A percentile compares a stretch with the other conserved stretches of the same genome.
phyloP scores from a whole-genome alignment of 768 basidiomycete species.

The Mycena sanguinolenta region DNA sequence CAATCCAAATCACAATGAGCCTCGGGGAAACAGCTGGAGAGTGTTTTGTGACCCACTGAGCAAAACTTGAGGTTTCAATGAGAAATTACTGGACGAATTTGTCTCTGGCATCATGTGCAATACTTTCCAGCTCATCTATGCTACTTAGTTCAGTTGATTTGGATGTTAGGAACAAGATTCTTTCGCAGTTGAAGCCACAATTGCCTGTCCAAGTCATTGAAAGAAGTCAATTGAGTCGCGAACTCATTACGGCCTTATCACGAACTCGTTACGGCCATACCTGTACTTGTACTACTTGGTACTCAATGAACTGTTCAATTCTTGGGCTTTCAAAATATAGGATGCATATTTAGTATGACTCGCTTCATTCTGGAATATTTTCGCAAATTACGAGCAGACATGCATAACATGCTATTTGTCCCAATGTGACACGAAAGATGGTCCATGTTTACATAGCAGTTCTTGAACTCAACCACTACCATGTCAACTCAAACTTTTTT shows the following conservation, averaged over 20 bases:
- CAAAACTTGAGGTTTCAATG: no score
- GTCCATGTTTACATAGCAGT: background rate
- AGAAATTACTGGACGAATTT: background rate
- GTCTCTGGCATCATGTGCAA: background rate
- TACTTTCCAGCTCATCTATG: no score
- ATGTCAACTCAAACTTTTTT: background rate
- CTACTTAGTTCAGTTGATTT: background rate
- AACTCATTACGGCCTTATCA: no score
- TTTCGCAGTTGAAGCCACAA: background rate
- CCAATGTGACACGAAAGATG: background rate
- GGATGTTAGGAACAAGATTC: background rate
- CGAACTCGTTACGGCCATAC: background rate
- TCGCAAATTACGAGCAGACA: background rate
- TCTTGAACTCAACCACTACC: background rate
- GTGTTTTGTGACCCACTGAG: no score
- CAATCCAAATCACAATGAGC: no score
- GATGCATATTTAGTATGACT: background rate
- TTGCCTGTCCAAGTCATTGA: background rate
- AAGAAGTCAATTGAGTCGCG: background rate
- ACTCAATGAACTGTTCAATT: background rate
- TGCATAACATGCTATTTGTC: background rate
- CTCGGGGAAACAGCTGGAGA: no score
- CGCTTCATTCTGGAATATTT: background rate
- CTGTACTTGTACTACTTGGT: background rate
- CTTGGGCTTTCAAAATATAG: background rate